Percentiles rank a stretch among this genome's conserved stretches.
These are phyloP conservation scores for Trametes sp. DNA, from an alignment of 1,284 basidiomycete species.

Conservation along the genomic window DNA sequence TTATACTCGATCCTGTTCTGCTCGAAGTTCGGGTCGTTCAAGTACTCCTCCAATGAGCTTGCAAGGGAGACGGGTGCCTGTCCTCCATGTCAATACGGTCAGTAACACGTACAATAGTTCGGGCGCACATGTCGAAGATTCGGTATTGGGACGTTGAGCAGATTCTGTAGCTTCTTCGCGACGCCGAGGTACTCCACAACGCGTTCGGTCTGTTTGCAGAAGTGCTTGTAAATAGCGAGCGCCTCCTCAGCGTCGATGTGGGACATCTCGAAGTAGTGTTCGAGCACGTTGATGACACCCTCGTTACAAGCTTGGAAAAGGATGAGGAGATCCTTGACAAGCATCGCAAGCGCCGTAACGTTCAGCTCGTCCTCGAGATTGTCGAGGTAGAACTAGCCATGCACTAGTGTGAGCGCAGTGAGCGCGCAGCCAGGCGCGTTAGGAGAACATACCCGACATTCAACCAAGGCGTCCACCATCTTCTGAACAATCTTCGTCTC, in stretches of 20 bases:
- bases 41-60: conserved; percentile 93
- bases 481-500: conserved; percentile 93
- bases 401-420: background rate
- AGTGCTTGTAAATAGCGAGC: conserved; percentile 90
- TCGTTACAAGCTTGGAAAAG: conserved; percentile 98
- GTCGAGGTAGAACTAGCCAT: conserved; percentile 87
- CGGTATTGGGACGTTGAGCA: conserved; percentile 93
- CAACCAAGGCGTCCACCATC: conserved; percentile 87
- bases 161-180: conserved; percentile 90
- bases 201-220: conserved; percentile 93
- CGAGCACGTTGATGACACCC: conserved; percentile 96
- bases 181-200: conserved; percentile 96
- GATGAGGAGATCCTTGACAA: conserved; percentile 97
- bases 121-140: conserved; percentile 86
- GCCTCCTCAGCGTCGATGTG: conserved; percentile 89
- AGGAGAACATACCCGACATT: conserved; percentile 75
- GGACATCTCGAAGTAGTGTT: conserved; percentile 99
- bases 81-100: background rate
- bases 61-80: conserved; percentile 95
- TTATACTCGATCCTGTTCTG: conserved; percentile 94
- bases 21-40: conserved; percentile 96
- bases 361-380: conserved; percentile 93
- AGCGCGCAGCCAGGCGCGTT: background rate
- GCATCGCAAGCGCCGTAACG: conserved; percentile 89
- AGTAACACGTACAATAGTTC: too few relatives aligned